Conservation (phyloP, 2,329 filamentous ascomycete genomes). For the Septoria linicola region DNA sequence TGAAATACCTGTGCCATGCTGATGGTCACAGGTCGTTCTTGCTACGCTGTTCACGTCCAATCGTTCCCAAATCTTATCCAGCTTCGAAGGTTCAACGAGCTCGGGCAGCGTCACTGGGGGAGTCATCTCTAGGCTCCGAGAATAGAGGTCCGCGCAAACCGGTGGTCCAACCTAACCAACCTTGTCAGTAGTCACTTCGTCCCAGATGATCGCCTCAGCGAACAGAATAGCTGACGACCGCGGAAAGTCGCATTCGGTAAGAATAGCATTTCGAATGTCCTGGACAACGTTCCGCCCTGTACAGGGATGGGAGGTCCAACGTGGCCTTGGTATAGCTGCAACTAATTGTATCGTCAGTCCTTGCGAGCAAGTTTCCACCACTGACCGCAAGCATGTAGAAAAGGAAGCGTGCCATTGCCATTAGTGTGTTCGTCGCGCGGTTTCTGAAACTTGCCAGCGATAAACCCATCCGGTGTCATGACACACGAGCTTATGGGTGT, state of each 20-base stretch:
- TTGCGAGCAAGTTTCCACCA: neutral
- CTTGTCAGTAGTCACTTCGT: neutral
- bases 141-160: conserved; percentile 8
- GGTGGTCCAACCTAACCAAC: conserved; percentile 10
- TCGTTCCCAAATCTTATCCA: conserved; percentile 4
- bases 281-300: conserved; percentile 16
- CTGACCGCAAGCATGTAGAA: no score
- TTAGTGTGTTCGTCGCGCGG: no score
- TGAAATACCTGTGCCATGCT: no score
- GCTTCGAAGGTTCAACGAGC: neutral
- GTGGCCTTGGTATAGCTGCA: neutral
- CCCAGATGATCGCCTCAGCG: neutral
- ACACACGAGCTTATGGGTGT: no score
- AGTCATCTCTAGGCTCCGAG: conserved; percentile 16
- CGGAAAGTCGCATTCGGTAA: conserved; percentile 14
- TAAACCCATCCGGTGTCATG: no score
- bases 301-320: neutral
- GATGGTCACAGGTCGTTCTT: neutral
- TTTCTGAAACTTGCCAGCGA: no score
- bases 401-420: no score
- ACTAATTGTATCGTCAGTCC: conserved; percentile 9
- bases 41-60: conserved; percentile 8
- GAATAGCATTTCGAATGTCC: conserved; percentile 19
- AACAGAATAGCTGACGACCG: neutral
- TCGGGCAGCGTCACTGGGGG: conserved; percentile 4